Evolutionary conservation across 805 yeast genomes (phyloP), one percentile per base, ranked within the genome.

Genomic region (Ogataea kodamae): DNA sequence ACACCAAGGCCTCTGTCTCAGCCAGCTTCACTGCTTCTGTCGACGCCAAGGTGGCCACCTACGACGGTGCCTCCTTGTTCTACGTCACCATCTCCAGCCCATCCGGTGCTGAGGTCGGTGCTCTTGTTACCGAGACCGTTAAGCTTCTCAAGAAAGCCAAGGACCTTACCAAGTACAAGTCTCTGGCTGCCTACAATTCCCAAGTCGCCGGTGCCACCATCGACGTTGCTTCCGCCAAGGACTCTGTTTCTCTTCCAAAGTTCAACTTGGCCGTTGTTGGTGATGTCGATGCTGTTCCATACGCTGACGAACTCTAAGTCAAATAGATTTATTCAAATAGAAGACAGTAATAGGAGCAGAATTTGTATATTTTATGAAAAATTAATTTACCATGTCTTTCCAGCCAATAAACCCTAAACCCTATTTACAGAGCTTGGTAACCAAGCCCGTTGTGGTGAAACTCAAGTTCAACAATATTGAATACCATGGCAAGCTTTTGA

Each of bases 401-500:
- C 74, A 68, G 43, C 92, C 95, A 11, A 67, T 81, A 14, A 86
- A 87, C 51, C 97, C 97, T 10, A 88, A 84, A 55, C 96, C 96
- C n/a, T 92, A 79, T 48, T 67, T 92, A 28, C 79, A 79, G 42
- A 79, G 83, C 15, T 72, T 92, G 26, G 68, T 82, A n/a, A 78
- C 81, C 36, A 70, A 79, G 39, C 68, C 64, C 20, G 88, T 90
- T 9, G 63, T 78, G 9, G 90, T 92, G 13, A 75, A 88, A 37
- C 70, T 92, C 42, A 92, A 92, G 56, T 92, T 96, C 81, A 90
- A 88, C 52, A 74, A 74, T 45, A 83, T 95, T 8, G 95, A 88
- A 57, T 92, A 92, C 59, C 73, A 66, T 39, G 98, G 98, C 1
- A 72, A 59, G 13, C 68, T 92, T 26, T 61, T 78, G 4, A 77